Conservation (phyloP, 2,329 filamentous ascomycete species). For the Biscogniauxia marginata region DNA sequence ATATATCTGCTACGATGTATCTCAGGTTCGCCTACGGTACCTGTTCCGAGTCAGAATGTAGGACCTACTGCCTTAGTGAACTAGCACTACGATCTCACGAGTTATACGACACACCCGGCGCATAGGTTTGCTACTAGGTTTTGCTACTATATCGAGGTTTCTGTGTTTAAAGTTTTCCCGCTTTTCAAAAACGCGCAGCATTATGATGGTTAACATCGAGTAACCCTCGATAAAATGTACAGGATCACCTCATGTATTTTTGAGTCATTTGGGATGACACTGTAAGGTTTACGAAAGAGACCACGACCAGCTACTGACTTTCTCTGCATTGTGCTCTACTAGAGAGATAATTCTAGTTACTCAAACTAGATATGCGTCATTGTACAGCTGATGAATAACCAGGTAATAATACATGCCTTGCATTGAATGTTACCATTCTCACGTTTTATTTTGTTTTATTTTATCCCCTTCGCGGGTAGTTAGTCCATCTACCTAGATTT, state of each 20-base stretch:
- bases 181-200: background rate
- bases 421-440: too few species aligned
- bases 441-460: too few species aligned
- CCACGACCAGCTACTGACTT: background rate
- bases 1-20: conserved; percentile 69
- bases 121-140: background rate
- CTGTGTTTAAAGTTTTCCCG: background rate
- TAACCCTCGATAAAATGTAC: background rate
- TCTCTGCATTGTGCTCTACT: background rate
- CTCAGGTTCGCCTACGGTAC: conserved; percentile 69
- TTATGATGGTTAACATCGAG: background rate
- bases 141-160: background rate
- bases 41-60: conserved; percentile 62
- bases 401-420: too few species aligned
- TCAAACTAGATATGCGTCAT: background rate
- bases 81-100: background rate
- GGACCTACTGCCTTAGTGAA: conserved; percentile 12
- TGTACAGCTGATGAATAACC: too few species aligned
- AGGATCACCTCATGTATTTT: background rate
- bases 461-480: too few species aligned
- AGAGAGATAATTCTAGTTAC: background rate
- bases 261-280: background rate
- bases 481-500: too few species aligned
- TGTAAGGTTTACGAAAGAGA: background rate
- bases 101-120: background rate